phyloP scores from a whole-genome alignment of 306 rosid species.

The Cyamopsis tetragonoloba region DNA sequence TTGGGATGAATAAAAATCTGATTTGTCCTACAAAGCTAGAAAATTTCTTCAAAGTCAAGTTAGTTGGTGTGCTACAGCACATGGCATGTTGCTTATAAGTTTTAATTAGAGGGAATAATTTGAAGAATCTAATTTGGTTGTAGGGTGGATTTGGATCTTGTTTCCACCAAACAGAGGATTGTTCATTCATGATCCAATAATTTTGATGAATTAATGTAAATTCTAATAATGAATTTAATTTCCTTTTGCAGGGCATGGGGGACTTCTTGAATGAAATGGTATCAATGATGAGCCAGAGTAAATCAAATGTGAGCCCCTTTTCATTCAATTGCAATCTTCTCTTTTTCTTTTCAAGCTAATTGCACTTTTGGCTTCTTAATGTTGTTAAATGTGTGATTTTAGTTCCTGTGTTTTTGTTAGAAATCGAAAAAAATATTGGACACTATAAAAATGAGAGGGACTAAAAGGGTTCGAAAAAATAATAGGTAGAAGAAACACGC shows the following conservation, averaged over 20 bases:
- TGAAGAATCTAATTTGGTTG: constrained; percentile 18
- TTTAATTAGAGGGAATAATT: neutral
- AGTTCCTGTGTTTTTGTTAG: too few relatives aligned
- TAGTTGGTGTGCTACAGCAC: constrained; percentile 15
- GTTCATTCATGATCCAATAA: constrained; percentile 10
- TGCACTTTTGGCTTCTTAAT: too few relatives aligned
- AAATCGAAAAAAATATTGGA: too few relatives aligned
- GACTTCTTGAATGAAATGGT: constrained; percentile 89
- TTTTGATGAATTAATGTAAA: constrained; percentile 14
- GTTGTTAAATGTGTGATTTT: too few relatives aligned
- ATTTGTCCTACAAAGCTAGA: neutral
- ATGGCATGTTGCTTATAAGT: neutral
- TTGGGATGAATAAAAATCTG: neutral
- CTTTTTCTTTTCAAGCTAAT: too few relatives aligned
- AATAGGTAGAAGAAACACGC: too few relatives aligned
- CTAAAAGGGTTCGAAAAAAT: too few relatives aligned
- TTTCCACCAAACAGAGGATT: neutral
- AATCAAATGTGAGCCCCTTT: constrained; percentile 51
- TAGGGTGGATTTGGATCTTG: constrained; percentile 12
- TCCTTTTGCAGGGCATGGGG: constrained; percentile 79
- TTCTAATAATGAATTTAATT: constrained; percentile 9
- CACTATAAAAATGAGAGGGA: too few relatives aligned
- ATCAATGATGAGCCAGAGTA: constrained; percentile 80
- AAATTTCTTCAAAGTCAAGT: neutral
- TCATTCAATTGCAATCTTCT: neutral